Conservation (phyloP, 2,329 filamentous ascomycete genomes). For the Annulohypoxylon truncatum region DNA sequence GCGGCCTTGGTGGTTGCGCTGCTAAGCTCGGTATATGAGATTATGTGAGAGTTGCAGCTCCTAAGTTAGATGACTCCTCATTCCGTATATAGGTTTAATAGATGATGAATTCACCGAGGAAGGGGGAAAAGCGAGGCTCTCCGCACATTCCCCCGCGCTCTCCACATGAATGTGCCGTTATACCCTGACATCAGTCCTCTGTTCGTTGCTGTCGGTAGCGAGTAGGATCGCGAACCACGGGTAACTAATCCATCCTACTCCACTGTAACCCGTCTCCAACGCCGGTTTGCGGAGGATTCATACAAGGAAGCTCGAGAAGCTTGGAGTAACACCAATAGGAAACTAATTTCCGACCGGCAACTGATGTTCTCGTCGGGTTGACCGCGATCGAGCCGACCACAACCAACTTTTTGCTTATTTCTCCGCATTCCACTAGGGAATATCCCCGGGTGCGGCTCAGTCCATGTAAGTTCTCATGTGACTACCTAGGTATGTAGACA, state of each 20-base stretch:
- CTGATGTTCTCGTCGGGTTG: neutral
- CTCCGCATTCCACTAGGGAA: neutral
- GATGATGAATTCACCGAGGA: neutral
- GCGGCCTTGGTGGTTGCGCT: constrained; percentile 13
- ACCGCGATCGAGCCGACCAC: constrained; percentile 2
- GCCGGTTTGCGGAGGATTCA: neutral
- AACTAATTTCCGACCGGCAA: constrained; percentile 2
- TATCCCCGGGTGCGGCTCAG: neutral
- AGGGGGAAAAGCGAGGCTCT: neutral
- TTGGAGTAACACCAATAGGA: neutral
- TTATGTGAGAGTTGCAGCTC: neutral
- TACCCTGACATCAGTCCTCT: neutral
- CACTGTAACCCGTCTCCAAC: neutral
- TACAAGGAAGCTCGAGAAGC: neutral
- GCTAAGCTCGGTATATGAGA: neutral
- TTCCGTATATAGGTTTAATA: neutral
- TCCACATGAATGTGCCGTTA: neutral
- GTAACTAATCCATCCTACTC: neutral
- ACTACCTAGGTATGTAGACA: neutral
- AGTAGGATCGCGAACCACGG: neutral
- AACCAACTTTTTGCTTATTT: neutral
- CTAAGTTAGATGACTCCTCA: neutral
- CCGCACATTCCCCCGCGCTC: neutral
- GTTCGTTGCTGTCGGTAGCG: neutral
- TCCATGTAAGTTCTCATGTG: neutral